Evolutionary conservation across 2,329 filamentous ascomycete genomes (phyloP), one percentile per base, ranked within the genome.

Genomic region (Hypoxylon sp.): DNA sequence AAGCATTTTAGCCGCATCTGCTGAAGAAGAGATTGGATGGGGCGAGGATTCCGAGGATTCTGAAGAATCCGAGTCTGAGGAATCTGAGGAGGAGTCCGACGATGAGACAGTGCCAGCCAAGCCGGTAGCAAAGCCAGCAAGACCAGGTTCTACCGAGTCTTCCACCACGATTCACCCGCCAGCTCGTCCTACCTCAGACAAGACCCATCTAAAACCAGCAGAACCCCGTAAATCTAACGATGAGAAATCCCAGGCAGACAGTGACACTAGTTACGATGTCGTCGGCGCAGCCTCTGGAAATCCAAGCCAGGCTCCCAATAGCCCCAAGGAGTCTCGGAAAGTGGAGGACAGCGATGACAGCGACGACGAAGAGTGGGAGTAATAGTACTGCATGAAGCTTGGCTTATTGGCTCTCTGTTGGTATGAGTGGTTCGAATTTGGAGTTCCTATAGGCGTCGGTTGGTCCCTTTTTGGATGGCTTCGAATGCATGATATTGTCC

Each of bases 211-310:
- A 51, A 93, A 93, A 79, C 85, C 90, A 25, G 80, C 82, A 30
- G 88, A 92, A 73, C 83, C 89, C 17, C 90, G 93, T 51, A 89
- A 86, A 75, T 97, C 94, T 25, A 91, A 97, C 75, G 94, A 97
- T 76, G 91, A 94, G 78, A 94, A 95, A 78, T 97, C 93, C 25
- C 92, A 96, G 73, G 90, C 94, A 6, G 96, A 96, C 75, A 98
- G 95, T 78, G 96, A 99, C 74, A 93, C 93, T 17, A 97, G 94
- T 82, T 99, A 99, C 79, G 96, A 99, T 78, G 86, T 99, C 34
- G 93, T 99, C 49, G 91, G 92, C 6, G 90, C 91, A 5, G 84
- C 89, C 49, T 94, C 92, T 56, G 92, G 92, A 52, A 87, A 89
- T 48, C 89, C 90, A 38, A 97, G 93, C 78, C 91, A 92, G 71